phyloP scores from a whole-genome alignment of 1,284 basidiomycete species.

The Pseudozyma flocculosa region DNA sequence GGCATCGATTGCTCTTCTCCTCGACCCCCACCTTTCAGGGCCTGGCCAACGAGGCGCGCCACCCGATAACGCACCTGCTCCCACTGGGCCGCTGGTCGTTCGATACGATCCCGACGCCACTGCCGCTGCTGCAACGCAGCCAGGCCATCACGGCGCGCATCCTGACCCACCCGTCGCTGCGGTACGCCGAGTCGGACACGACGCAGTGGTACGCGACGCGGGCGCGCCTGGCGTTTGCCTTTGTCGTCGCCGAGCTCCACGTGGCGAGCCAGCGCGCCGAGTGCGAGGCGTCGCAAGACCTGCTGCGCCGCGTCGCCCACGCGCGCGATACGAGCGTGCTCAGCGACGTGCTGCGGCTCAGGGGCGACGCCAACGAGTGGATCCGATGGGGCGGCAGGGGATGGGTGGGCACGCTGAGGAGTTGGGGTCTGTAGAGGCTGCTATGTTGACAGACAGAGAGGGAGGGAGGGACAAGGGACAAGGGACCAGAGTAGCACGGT shows the following conservation, averaged over 20 bases:
- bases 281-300: background rate
- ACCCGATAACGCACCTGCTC: background rate
- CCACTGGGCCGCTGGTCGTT: background rate
- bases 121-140: constrained; percentile 5
- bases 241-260: constrained; percentile 18
- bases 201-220: constrained; percentile 20
- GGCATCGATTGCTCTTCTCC: background rate
- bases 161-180: constrained; percentile 8
- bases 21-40: background rate
- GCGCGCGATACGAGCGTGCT: constrained; percentile 8
- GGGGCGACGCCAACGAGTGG: constrained; percentile 5
- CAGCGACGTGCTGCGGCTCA: constrained; percentile 1
- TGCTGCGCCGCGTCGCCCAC: constrained; percentile 7
- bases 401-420: constrained; percentile 23
- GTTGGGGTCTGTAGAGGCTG: constrained; percentile 19
- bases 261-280: background rate
- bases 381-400: constrained; percentile 23
- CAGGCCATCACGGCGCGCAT: background rate
- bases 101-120: constrained; percentile 9
- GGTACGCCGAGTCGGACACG: constrained; percentile 17
- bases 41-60: background rate
- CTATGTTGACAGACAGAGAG: too few relatives aligned
- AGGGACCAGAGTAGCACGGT: too few relatives aligned
- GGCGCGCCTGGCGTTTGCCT: constrained; percentile 6
- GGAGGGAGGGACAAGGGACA: too few relatives aligned